Evolutionary conservation across 352 stramenopile genomes (phyloP), one percentile per base, ranked within the genome.

Genomic region (Peronosclerospora sorghi): DNA sequence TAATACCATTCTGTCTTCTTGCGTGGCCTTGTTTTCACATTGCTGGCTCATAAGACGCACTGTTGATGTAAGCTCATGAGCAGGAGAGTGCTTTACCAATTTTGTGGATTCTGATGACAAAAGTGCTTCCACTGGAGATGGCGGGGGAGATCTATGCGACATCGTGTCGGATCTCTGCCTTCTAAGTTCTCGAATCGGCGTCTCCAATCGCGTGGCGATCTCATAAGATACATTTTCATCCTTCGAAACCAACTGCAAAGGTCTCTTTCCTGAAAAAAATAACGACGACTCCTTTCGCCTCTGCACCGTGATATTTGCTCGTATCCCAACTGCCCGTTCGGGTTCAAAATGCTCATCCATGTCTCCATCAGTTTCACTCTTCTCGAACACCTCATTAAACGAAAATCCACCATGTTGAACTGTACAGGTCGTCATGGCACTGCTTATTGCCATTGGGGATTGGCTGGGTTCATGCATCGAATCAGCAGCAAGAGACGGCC

Each of bases 101-200:
- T 43, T 56, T 14, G 42, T 27, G 20, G 27, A 30, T 44, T 9
- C 2, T 41, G 20, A 19, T 30, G 19, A 14, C 20, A n/a, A 9
- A 30, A 28, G 7, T 3, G 9, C 26, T 28, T 40, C 35, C 12
- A 26, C 14, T 13, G 42, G 24, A 21, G 29, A n/a, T n/a, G n/a
- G n/a, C n/a, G n/a, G n/a, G n/a, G n/a, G n/a, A n/a, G n/a, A n/a
- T n/a, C n/a, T n/a, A n/a, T n/a, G n/a, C n/a, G n/a, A n/a, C n/a
- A n/a, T 10, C 35, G 39, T 45, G 8, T 20, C 39, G 9, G 10
- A 24, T 46, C n/a, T 48, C 24, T 30, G 37, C 41, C 37, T 61
- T n/a, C 38, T 54, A 13, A 54, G 54, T 9, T 37, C 39, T 35
- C 27, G n/a, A 32, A 61, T 64, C 5, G 64, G 19, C 13, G 54